Base-by-base conservation (phyloP, 129 eudicot genomes). In the Rutidosis leptorrhynchoides region DNA sequence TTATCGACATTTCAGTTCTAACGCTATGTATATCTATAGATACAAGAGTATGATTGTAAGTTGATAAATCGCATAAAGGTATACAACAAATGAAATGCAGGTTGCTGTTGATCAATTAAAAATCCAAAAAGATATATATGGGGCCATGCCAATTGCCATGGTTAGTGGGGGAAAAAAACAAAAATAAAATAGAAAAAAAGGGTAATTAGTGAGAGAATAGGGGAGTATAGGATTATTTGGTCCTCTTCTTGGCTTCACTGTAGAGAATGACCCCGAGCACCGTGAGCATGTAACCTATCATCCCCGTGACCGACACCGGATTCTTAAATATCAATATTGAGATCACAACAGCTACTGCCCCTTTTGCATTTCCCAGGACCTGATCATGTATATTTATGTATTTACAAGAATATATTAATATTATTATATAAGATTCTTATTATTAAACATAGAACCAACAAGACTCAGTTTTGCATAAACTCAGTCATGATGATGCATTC, bases 301-400 rank as follows among this genome's bases (percentile, higher is more conserved):
- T 69, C 70, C 81, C 81, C 3, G 76, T 77, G 23, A 77, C 81
- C 0, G 81, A 77, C 3, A 77, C 77, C 5, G 81, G 81, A 65
- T 77, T 77, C 72, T 65, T 71, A 65, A 77, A 77, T 37, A 77
- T 71, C 62, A 77, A 46, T 30, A 82, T 79, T 40, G 86, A 82
- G 14, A 82, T 81, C 21, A 74, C 81, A 62, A 76, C 87, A 24
- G 81, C 83, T 16, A 78, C 87, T 2, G 87, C 87, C 23, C 83
- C 83, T 72, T 78, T 82, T 1, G 87, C 87, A 58, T 82, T 82
- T 52, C 87, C 83, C 46, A 82, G 48, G 20, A 78, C 83, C 79
- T 78, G 68, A n/a, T 40, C 19, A 52, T 16, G 29, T 53, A 64
- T 33, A n/a, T n/a, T n/a, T n/a, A n/a, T n/a, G n/a, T n/a, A n/a